Base-by-base conservation (phyloP, 768 basidiomycete species). In the Trametes cingulata region DNA sequence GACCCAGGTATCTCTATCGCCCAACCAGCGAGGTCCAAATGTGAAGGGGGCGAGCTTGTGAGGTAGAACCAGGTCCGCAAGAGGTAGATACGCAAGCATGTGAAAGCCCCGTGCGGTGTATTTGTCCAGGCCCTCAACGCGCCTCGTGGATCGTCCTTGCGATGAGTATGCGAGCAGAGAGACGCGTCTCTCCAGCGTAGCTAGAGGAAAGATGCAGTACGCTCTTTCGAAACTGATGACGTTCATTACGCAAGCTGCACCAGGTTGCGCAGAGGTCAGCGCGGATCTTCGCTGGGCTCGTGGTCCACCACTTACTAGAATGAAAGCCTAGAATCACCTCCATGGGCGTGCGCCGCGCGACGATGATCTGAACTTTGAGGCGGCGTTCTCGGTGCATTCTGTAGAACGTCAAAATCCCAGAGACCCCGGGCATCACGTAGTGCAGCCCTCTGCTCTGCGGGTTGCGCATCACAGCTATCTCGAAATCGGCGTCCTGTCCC, bases 221-320 rank as follows among this genome's bases (percentile, higher is more conserved):
- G 80, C 81, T 0, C 66, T 68, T 3, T 76, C 67, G 62, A 73
- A 74, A 0, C 75, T 67, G 52, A 82, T 78, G 0, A 80, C 55
- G 54, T 82, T 82, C 74, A 79, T 77, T 1, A 79, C 78, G 46
- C 72, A 72, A 1, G 78, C 79, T 79, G 54, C n/a, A 53, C n/a
- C 41, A 40, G 17, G 3, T 7, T 22, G n/a, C 17, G 54, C 10
- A 35, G 54, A 29, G 20, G 20, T 15, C 41, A 9, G n/a, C n/a
- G n/a, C n/a, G n/a, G n/a, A n/a, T n/a, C n/a, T n/a, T n/a, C n/a
- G n/a, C n/a, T n/a, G n/a, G n/a, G n/a, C n/a, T n/a, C n/a, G n/a
- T n/a, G n/a, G n/a, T n/a, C n/a, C 55, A 13, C 39, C 17, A 69
- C 80, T 42, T 36, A 82, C 82, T 80, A 0, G 77, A 79, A 56